phyloP scores from a whole-genome alignment of 2,329 filamentous ascomycete species.

The Colletotrichum eremochloae region DNA sequence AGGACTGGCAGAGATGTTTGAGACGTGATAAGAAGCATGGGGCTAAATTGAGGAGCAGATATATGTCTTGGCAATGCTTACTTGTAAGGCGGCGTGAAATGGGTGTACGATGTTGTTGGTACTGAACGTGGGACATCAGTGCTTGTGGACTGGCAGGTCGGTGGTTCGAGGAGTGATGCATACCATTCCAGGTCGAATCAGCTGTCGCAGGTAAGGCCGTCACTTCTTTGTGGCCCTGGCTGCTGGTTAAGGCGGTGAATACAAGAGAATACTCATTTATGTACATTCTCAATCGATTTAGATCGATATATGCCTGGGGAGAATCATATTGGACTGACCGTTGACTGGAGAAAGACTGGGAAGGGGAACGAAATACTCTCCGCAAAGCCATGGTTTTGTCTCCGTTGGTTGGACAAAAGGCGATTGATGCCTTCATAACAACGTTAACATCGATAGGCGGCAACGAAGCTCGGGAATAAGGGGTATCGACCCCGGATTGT shows the following conservation, averaged over 20 bases:
- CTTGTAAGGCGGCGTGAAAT: background rate
- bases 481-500: background rate
- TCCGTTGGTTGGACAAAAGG: background rate
- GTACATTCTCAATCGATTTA: background rate
- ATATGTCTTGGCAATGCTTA: background rate
- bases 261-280: background rate
- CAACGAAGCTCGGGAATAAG: background rate
- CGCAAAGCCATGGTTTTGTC: background rate
- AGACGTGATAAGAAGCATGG: background rate
- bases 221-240: background rate
- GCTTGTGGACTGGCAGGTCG: background rate
- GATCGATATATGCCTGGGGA: background rate
- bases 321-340: background rate
- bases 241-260: background rate
- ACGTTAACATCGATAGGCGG: too few relatives aligned
- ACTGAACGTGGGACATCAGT: conserved; percentile 1
- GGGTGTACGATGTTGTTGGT: conserved; percentile 2
- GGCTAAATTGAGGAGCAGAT: background rate
- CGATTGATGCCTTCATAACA: too few relatives aligned
- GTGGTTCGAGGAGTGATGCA: background rate
- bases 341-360: background rate
- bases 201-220: background rate
- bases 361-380: too few relatives aligned
- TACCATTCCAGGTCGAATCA: background rate
- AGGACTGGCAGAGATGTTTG: background rate